phyloP scores from a whole-genome alignment of 345 rosid species.

The Tarenaya hassleriana region DNA sequence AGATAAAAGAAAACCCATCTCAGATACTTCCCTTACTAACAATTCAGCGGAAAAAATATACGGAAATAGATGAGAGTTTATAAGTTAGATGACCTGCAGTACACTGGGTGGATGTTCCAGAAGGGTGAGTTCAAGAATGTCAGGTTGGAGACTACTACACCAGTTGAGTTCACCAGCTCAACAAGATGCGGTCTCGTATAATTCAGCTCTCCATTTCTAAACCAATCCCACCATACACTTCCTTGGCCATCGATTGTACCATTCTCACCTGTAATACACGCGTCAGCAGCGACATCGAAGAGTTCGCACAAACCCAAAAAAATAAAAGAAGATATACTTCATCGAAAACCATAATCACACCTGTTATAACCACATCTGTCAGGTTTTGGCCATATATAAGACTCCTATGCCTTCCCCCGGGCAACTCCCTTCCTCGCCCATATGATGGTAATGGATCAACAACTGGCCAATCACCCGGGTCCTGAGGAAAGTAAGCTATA shows the following conservation, averaged over 20 bases:
- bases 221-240: constrained; percentile 85
- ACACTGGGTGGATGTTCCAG: constrained; percentile 97
- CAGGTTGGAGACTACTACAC: constrained; percentile 72
- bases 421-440: constrained; percentile 92
- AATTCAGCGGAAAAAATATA: background rate
- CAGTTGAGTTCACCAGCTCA: constrained; percentile 85
- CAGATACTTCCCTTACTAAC: constrained; percentile 5
- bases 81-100: constrained; percentile 69
- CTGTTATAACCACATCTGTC: constrained; percentile 90
- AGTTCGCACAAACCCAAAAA: too few species aligned
- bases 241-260: constrained; percentile 98
- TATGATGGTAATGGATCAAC: constrained; percentile 94
- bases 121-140: constrained; percentile 90
- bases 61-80: background rate
- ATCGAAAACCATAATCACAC: too few species aligned
- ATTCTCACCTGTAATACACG: constrained; percentile 78
- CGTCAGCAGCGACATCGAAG: too few species aligned
- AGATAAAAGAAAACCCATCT: constrained; percentile 22
- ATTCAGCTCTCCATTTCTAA: constrained; percentile 53
- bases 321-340: too few species aligned
- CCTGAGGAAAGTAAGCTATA: constrained; percentile 28
- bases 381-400: constrained; percentile 83
- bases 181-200: constrained; percentile 94
- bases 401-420: constrained; percentile 81
- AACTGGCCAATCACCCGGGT: constrained; percentile 80